Evolutionary conservation across 768 basidiomycete species (phyloP), one percentile per base, ranked within the genome.

Genomic region (Tulasnella sp.): DNA sequence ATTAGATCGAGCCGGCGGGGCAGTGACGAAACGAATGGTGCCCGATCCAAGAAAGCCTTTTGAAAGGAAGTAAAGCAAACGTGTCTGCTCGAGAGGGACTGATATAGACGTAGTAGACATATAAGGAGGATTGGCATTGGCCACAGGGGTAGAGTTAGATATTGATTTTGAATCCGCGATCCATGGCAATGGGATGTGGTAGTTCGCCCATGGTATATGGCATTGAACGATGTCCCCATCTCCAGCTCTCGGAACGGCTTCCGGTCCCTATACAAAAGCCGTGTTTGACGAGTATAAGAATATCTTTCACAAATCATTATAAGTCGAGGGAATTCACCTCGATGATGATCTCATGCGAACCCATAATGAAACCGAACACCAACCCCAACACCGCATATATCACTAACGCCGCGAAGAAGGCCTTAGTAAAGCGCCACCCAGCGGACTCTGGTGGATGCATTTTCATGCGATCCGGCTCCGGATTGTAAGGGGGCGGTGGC

Each of bases 11-110:
- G 21, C 45, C n/a, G 27, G 24, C 1, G 43, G 41, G 4, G 27
- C 5, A 25, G 9, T 29, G 12, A 57, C 42, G 44, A 57, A 46
- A 5, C 55, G 55, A 38, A 57, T 57, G 15, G 21, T 57, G 5
- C 55, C 55, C 7, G n/a, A 11, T 15, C 12, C 42, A 25, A 57
- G 27, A 17, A 42, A 57, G 17, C 55, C 55, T 45, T 34, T 57
- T 7, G 55, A 45, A 3, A 57, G 55, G 55, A 57, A 57, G n/a
- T 57, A 57, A 22, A 49, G 55, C 25, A 57, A 43, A 15, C 41
- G 44, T 7, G 31, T 43, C 9, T 53, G 29, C 29, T 48, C 25
- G 9, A 24, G 24, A 27, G 42, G 11, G 7, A 57, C 21, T 15
- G 22, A 9, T n/a, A 57, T 22, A 12, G 2, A 46, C 9, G 46